phyloP scores from a whole-genome alignment of 352 stramenopile species.

The Globisporangium splendens region DNA sequence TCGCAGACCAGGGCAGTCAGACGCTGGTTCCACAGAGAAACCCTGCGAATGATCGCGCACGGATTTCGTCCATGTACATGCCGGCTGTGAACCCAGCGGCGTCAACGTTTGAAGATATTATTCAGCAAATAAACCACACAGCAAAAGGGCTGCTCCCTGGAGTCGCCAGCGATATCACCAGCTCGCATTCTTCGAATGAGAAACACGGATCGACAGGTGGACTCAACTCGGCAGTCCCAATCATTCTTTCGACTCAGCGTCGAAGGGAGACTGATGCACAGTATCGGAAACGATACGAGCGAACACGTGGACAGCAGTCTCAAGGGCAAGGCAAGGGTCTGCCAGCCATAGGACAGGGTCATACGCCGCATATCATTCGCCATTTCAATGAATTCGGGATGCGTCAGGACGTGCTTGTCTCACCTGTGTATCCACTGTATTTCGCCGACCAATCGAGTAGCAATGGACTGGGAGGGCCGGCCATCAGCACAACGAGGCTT shows the following conservation, averaged over 20 bases:
- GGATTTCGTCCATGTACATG: slow-evolving; percentile 43
- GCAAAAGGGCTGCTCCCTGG: slow-evolving; percentile 41
- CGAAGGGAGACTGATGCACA: neutral
- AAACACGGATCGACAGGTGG: neutral
- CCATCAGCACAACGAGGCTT: neutral
- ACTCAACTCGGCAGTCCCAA: neutral
- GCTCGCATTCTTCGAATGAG: neutral
- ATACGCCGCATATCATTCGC: slow-evolving; percentile 38
- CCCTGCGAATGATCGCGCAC: slow-evolving; percentile 52
- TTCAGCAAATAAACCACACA: slow-evolving; percentile 62
- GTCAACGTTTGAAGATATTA: slow-evolving; percentile 27
- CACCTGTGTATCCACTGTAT: slow-evolving; percentile 47
- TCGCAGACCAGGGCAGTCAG: slow-evolving; percentile 34
- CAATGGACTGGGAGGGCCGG: neutral
- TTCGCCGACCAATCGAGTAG: slow-evolving; percentile 22
- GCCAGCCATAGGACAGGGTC: slow-evolving; percentile 4
- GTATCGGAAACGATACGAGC: slow-evolving; percentile 4
- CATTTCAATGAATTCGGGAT: slow-evolving; percentile 71
- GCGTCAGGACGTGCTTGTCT: slow-evolving; percentile 54
- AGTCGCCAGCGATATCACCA: slow-evolving; percentile 29
- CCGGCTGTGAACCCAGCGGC: slow-evolving; percentile 25
- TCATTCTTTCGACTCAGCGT: slow-evolving; percentile 5
- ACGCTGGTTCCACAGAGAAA: slow-evolving; percentile 68
- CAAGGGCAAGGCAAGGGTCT: slow-evolving; percentile 6
- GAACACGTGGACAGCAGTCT: slow-evolving; percentile 5